These are phyloP conservation scores for Ogataea polymorpha DNA, from an alignment of 805 yeast species.

Conservation along the genomic window DNA sequence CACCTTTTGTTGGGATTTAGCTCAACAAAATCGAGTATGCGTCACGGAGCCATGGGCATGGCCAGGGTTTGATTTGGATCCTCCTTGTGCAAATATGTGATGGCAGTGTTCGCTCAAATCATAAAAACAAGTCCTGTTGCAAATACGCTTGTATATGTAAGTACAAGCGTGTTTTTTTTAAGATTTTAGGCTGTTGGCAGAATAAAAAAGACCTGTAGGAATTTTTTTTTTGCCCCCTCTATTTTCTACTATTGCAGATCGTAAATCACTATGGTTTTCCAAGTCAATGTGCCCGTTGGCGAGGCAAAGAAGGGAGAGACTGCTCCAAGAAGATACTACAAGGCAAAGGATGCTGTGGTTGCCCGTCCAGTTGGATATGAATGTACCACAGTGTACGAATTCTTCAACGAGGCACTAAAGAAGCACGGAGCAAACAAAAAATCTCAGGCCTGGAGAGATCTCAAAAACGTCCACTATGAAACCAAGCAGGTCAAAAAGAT, in stretches of 20 bases:
- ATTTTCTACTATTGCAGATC: slow-evolving; percentile 1
- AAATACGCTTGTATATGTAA: no score
- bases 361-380: slow-evolving; percentile 61
- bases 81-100: neutral
- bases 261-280: slow-evolving; percentile 24
- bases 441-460: slow-evolving; percentile 74
- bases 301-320: slow-evolving; percentile 74
- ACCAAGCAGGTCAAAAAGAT: slow-evolving; percentile 68
- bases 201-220: slow-evolving; percentile 1
- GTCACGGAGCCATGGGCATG: no score
- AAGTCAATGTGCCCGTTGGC: slow-evolving; percentile 59
- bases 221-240: neutral
- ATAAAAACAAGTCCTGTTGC: no score
- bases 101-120: no score
- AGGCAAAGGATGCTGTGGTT: slow-evolving; percentile 45
- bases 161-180: neutral
- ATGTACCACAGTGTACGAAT: slow-evolving; percentile 69
- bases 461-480: slow-evolving; percentile 72
- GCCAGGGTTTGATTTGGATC: no score
- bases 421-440: slow-evolving; percentile 52
- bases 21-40: slow-evolving; percentile 2
- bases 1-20: slow-evolving; percentile 7
- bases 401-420: slow-evolving; percentile 56
- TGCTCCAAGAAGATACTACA: slow-evolving; percentile 70
- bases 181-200: neutral